Base-by-base conservation (phyloP, 169 alveolate genomes). In the Cryptosporidium muris region DNA sequence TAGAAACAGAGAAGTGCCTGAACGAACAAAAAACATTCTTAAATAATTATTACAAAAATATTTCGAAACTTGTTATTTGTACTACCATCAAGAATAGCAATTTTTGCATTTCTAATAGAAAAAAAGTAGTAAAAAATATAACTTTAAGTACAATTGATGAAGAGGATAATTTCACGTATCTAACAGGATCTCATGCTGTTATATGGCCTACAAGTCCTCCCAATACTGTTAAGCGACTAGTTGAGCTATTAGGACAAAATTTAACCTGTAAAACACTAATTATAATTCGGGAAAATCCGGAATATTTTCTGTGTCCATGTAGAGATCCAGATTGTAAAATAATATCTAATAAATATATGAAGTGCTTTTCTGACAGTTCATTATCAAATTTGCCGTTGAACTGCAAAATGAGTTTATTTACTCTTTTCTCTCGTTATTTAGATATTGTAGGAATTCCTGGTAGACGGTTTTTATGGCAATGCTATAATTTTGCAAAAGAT, bases 181-280 rank as follows among this genome's bases (percentile, higher is more conserved):
- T 12, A 45, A 9, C 85, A 6, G 85, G 85, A 58, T n/a, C 85
- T 2, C 67, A 74, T 58, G 25, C 60, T 45, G 66, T 68, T 6
- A 36, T 74, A 54, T 74, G 85, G 85, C 85, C 85, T 25, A 54
- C 62, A 16, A 74, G 54, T 74, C 67, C 85, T 34, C 34, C 48
- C 3, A 63, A 74, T 14, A 74, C 43, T 7, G 68, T 60, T 7
- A 11, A 43, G 25, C 51, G 54, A 34, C 60, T 74, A 47, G 43
- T 62, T 42, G 60, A 45, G 14, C 48, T 74, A 43, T 45, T 74
- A 36, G 60, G 60, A 47, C 38, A 58, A 3, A 36, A 74, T 3
- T 4, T 74, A 0, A 6, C 40, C 51, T 60, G 62, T 34, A 74
- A 48, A 12, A 74, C 74, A 6, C 38, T 56, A 4, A 37, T 74